Conservation (phyloP, 768 basidiomycete species). For the Phylloporus sp. region DNA sequence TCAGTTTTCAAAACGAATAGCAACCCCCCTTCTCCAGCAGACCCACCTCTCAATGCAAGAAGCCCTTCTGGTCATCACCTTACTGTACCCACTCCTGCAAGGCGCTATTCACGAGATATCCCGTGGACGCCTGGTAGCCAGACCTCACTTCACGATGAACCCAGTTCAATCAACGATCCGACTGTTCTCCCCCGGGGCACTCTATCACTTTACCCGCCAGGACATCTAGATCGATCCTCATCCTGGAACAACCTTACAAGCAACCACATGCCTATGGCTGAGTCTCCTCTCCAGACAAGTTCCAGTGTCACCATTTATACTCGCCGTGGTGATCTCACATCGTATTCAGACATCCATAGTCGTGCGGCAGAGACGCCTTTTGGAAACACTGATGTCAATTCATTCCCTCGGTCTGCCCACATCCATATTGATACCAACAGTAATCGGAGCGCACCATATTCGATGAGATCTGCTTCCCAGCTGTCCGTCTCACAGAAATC, state of each 20-base stretch:
- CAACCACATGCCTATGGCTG: background rate
- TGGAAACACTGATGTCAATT: background rate
- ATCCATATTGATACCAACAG: background rate
- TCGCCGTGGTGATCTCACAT: background rate
- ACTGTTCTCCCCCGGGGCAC: too few relatives aligned
- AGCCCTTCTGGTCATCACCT: constrained; percentile 22
- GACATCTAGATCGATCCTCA: too few relatives aligned
- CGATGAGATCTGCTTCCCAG: constrained; percentile 10
- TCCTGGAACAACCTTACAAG: too few relatives aligned
- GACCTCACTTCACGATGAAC: constrained; percentile 17
- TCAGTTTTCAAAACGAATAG: background rate
- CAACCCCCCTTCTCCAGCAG: constrained; percentile 9
- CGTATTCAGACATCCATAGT: background rate
- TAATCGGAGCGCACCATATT: background rate
- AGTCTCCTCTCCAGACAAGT: constrained; percentile 1
- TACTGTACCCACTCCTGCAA: constrained; percentile 8
- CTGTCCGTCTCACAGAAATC: constrained; percentile 15
- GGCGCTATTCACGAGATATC: constrained; percentile 8
- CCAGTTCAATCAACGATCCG: constrained; percentile 2
- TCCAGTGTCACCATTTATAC: background rate
- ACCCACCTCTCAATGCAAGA: constrained; percentile 1
- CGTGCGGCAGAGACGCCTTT: background rate
- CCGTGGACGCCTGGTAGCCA: constrained; percentile 9
- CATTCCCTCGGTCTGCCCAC: background rate
- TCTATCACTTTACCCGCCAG: too few relatives aligned